phyloP scores from a whole-genome alignment of 169 alveolate species.

The Plasmodium sp. region DNA sequence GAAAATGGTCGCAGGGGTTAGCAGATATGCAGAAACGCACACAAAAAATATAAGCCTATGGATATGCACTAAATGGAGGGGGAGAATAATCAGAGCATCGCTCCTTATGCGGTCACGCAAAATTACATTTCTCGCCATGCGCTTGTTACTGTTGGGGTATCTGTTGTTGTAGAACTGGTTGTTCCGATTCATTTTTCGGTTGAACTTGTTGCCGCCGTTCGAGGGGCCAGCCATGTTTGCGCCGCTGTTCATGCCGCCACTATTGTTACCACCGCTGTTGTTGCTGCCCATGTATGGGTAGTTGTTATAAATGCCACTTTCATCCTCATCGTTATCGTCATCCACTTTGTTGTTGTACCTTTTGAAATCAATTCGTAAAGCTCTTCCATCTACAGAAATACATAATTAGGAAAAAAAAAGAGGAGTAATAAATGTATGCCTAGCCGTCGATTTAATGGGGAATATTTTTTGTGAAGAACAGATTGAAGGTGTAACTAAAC shows the following conservation, averaged over 20 bases:
- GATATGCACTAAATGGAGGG: not conserved
- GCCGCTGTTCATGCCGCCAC: slow-evolving; percentile 3
- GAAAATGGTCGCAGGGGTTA: not conserved
- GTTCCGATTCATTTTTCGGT: slow-evolving; percentile 23
- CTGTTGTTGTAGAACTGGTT: slow-evolving; percentile 69
- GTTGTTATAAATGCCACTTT: slow-evolving; percentile 21
- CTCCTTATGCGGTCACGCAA: not conserved
- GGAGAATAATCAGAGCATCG: not conserved
- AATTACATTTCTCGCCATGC: slow-evolving; percentile 41
- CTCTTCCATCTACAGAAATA: slow-evolving; percentile 64
- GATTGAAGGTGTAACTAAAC: not conserved
- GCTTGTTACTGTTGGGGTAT: slow-evolving; percentile 59
- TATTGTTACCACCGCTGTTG: slow-evolving; percentile 21
- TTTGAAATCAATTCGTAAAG: slow-evolving; percentile 69
- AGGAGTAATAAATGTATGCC: not conserved
- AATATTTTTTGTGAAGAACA: not conserved
- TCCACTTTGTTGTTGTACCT: slow-evolving; percentile 14
- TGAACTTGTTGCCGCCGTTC: slow-evolving; percentile 9
- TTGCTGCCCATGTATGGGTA: slow-evolving; percentile 35
- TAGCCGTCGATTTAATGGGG: not conserved
- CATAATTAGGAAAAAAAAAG: not conserved
- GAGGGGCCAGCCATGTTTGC: slow-evolving; percentile 5
- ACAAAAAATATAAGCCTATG: not conserved
- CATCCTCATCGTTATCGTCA: slow-evolving; percentile 31
- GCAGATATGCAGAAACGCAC: not conserved